Conservation (phyloP, 2,329 filamentous ascomycete species). For the Phialocephala subalpina region DNA sequence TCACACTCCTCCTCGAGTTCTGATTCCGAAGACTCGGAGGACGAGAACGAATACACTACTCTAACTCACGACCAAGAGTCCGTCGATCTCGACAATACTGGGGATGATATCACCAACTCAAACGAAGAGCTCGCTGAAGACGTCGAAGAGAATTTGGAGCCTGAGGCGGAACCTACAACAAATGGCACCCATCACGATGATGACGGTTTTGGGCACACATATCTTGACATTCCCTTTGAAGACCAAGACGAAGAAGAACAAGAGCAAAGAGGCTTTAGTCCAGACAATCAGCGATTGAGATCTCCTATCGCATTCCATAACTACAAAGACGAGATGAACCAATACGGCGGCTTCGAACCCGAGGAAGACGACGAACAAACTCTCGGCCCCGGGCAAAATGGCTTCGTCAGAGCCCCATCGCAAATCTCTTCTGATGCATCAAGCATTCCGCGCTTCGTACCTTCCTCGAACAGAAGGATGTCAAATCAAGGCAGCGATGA, state of each 20-base stretch:
- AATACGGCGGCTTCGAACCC: not conserved
- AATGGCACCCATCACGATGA: slow-evolving; percentile 10
- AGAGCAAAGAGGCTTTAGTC: slow-evolving; percentile 1
- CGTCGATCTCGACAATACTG: slow-evolving; percentile 14
- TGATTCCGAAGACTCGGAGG: slow-evolving; percentile 12
- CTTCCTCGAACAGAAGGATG: not conserved
- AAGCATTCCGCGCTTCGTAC: not conserved
- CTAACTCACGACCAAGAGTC: slow-evolving; percentile 17
- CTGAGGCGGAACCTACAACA: not conserved
- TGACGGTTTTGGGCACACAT: not conserved
- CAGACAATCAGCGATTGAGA: not conserved
- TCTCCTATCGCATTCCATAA: not conserved
- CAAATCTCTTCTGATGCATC: not conserved
- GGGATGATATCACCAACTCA: not conserved
- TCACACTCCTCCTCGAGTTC: not conserved
- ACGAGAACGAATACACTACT: slow-evolving; percentile 10
- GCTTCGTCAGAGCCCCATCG: not conserved
- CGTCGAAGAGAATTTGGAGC: not conserved
- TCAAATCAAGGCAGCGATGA: not conserved
- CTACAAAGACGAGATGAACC: not conserved
- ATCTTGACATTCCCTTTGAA: not conserved
- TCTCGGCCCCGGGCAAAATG: not conserved
- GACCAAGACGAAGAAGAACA: not conserved
- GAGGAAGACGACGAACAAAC: not conserved
- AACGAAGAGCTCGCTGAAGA: not conserved